A percentile compares a stretch with the other conserved stretches of the same genome.
These are phyloP conservation scores for Scleroderma bovista DNA, from an alignment of 768 basidiomycete species.

Conservation along the genomic window DNA sequence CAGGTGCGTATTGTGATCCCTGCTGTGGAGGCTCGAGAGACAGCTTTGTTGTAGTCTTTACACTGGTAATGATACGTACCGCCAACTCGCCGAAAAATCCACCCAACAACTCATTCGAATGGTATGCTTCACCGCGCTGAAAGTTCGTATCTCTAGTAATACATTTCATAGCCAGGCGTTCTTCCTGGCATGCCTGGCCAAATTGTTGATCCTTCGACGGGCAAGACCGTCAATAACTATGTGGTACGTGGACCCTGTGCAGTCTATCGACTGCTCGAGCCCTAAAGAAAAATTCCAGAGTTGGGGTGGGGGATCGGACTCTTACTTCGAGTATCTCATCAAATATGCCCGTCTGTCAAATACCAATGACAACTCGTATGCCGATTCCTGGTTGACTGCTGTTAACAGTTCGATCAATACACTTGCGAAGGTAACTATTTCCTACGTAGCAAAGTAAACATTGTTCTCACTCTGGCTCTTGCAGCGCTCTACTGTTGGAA, in stretches of 20 bases:
- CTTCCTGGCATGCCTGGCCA: constrained; percentile 51
- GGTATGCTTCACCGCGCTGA: constrained; percentile 16
- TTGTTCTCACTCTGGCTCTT: not conserved
- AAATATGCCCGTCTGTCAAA: constrained; percentile 66
- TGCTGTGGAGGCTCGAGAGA: not conserved
- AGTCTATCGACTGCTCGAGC: not conserved
- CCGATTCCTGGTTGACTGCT: constrained; percentile 63
- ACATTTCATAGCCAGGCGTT: constrained; percentile 8
- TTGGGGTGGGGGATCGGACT: constrained; percentile 68
- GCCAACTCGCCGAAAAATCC: constrained; percentile 44
- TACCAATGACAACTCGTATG: constrained; percentile 56
- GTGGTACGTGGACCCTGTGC: constrained; percentile 35
- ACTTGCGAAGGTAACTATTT: constrained; percentile 43
- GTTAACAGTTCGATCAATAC: constrained; percentile 65
- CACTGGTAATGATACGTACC: constrained; percentile 59
- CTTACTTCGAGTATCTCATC: constrained; percentile 75
- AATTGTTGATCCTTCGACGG: constrained; percentile 49
- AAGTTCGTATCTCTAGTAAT: not conserved
- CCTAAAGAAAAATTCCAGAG: constrained; percentile 34
- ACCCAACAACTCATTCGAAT: constrained; percentile 45
- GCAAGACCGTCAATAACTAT: constrained; percentile 46
- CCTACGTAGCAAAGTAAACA: accelerated
- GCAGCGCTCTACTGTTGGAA: constrained; percentile 61
- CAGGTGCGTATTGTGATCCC: constrained; percentile 20
- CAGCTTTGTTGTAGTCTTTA: constrained; percentile 28